Evolutionary conservation across 2,329 filamentous ascomycete species (phyloP).

Genomic region (Diaporthe citriasiana): DNA sequence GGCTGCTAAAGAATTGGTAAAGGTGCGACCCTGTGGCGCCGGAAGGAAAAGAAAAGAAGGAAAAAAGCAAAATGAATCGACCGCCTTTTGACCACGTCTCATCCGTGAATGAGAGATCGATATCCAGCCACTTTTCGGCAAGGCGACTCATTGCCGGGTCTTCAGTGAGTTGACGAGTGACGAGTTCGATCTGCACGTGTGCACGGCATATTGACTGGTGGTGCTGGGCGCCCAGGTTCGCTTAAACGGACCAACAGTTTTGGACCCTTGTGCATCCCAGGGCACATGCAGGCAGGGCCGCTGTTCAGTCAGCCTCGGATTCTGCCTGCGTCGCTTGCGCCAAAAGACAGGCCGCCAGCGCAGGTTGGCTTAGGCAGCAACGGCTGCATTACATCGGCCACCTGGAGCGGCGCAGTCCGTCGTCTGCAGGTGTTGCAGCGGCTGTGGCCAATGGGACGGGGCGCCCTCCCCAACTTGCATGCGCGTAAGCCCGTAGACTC

Average conservation of each 20-base stretch:
- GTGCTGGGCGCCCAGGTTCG: constrained; percentile 8
- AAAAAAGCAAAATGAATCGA: background rate
- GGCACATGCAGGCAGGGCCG: background rate
- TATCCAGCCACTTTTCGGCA: constrained; percentile 9
- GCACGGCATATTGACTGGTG: background rate
- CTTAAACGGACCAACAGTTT: constrained; percentile 5
- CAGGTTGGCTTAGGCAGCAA: constrained; percentile 25
- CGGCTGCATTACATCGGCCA: constrained; percentile 20
- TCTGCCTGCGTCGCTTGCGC: constrained; percentile 16
- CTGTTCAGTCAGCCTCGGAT: constrained; percentile 2
- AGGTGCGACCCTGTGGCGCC: background rate
- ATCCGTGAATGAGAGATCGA: background rate
- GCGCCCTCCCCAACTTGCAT: background rate
- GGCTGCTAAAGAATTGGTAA: background rate
- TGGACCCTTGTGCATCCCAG: constrained; percentile 5
- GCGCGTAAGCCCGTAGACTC: constrained; percentile 15
- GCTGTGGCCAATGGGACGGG: constrained; percentile 14
- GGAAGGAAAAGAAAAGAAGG: no score
- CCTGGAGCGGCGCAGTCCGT: constrained; percentile 31
- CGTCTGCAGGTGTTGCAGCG: constrained; percentile 10
- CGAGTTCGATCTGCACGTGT: background rate
- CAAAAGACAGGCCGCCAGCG: background rate
- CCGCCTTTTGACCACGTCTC: constrained; percentile 11
- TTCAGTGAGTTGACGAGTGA: background rate
- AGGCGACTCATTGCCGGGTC: background rate